Evolutionary conservation across 2,329 filamentous ascomycete genomes (phyloP).

Genomic region (Pseudogymnoascus pannorum): DNA sequence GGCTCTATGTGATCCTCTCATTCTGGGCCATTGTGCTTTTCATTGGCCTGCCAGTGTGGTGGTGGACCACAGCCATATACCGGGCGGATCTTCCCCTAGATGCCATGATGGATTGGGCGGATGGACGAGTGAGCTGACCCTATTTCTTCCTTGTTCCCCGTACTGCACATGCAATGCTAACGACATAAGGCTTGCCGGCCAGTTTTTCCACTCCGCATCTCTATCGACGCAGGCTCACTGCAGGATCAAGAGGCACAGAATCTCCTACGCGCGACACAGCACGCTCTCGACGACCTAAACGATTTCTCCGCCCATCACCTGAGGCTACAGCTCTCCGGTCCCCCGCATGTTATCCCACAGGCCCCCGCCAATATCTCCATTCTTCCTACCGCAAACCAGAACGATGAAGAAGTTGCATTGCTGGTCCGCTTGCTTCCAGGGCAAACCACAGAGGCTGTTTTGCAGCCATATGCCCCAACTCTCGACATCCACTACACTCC

Average conservation of each 20-base stretch:
- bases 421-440: slow-evolving; percentile 64
- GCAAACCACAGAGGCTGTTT: slow-evolving; percentile 49
- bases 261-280: slow-evolving; percentile 73
- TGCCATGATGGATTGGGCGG: slow-evolving; percentile 85
- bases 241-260: slow-evolving; percentile 61
- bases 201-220: slow-evolving; percentile 79
- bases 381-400: slow-evolving; percentile 16
- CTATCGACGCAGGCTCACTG: slow-evolving; percentile 62
- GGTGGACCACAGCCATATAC: slow-evolving; percentile 88
- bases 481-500: slow-evolving; percentile 73
- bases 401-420: slow-evolving; percentile 51
- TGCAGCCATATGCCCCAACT: slow-evolving; percentile 62
- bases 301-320: slow-evolving; percentile 81
- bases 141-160: not conserved
- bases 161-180: slow-evolving; percentile 15
- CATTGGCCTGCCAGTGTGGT: slow-evolving; percentile 90
- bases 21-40: slow-evolving; percentile 85
- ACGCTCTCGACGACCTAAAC: slow-evolving; percentile 77
- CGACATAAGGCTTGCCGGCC: slow-evolving; percentile 67
- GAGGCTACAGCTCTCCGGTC: slow-evolving; percentile 52
- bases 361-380: slow-evolving; percentile 29
- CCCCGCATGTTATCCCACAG: not conserved
- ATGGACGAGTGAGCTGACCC: slow-evolving; percentile 61
- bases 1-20: slow-evolving; percentile 69
- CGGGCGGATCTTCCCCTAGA: slow-evolving; percentile 75